These are phyloP conservation scores for Neurospora crassa DNA, from an alignment of 2,329 filamentous ascomycete species.

Conservation along the genomic window DNA sequence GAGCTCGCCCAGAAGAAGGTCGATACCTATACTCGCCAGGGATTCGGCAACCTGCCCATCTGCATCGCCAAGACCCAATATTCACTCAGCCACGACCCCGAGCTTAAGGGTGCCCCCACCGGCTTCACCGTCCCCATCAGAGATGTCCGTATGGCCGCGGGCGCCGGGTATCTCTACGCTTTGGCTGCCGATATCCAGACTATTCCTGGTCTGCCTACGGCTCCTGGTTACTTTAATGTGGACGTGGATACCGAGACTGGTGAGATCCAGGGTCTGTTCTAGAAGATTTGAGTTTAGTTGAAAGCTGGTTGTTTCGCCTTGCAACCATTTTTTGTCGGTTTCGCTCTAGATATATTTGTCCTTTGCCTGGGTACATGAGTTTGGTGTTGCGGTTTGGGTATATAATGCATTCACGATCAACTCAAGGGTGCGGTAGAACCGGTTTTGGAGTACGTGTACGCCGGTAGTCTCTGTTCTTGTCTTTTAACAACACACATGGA, in stretches of 20 bases:
- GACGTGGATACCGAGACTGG: conserved; percentile 77
- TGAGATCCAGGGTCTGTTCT: conserved; percentile 85
- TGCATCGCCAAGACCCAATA: conserved; percentile 99
- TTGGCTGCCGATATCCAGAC: conserved; percentile 97
- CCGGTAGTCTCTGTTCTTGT: neutral
- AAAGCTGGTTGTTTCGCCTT: neutral
- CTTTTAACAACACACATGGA: neutral
- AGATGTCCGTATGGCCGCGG: conserved; percentile 88
- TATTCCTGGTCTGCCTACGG: conserved; percentile 89
- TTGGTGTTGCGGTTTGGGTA: conserved; percentile 4
- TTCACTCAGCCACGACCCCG: conserved; percentile 84
- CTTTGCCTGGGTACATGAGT: neutral
- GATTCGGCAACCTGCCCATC: conserved; percentile 86
- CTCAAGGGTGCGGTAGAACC: conserved; percentile 7
- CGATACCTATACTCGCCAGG: conserved; percentile 86
- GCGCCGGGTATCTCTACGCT: conserved; percentile 90
- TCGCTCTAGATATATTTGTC: neutral
- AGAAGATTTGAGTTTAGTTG: conserved; percentile 22
- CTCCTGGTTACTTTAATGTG: conserved; percentile 90
- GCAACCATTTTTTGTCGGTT: neutral
- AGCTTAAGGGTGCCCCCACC: conserved; percentile 86
- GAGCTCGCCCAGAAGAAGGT: conserved; percentile 94
- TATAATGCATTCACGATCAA: conserved; percentile 14
- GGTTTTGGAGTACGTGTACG: neutral
- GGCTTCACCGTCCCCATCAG: conserved; percentile 93